A percentile compares a stretch with the other conserved stretches of the same genome.
Evolutionary conservation across 495 filamentous ascomycete species (phyloP).

Genomic region (Podospora conica): DNA sequence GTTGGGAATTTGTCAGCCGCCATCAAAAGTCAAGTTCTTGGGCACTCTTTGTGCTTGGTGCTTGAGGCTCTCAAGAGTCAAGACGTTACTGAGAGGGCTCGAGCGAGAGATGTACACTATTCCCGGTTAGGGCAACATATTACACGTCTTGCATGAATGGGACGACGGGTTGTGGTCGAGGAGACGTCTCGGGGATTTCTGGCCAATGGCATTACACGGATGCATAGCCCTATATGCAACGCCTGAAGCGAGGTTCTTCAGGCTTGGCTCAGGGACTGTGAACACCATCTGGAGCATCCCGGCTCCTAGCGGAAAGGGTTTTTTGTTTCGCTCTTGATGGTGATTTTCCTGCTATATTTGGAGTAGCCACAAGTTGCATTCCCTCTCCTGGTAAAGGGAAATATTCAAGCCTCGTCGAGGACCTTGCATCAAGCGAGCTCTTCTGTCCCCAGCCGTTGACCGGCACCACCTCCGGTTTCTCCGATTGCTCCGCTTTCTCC

Average conservation of each 20-base stretch:
- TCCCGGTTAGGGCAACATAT: background rate
- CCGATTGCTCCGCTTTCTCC: background rate
- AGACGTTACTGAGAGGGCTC: background rate
- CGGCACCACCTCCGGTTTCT: background rate
- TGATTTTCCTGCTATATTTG: background rate
- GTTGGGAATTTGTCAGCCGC: background rate
- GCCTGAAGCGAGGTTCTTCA: background rate
- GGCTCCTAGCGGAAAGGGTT: background rate
- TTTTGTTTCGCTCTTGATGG: background rate
- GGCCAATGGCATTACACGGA: background rate
- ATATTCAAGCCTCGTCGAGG: background rate
- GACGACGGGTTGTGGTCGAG: background rate
- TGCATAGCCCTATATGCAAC: background rate
- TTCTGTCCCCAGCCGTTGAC: background rate
- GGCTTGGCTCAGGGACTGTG: background rate
- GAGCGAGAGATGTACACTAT: background rate
- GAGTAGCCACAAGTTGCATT: background rate
- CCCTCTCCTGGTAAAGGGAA: background rate
- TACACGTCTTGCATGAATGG: background rate
- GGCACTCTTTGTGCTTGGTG: background rate
- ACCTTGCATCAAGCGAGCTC: background rate
- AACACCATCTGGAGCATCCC: background rate
- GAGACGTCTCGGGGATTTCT: background rate
- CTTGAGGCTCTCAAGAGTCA: background rate
- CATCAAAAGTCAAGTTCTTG: background rate